Evolutionary conservation across 208 protist species (phyloP).

Genomic region (Willaertia magna): DNA sequence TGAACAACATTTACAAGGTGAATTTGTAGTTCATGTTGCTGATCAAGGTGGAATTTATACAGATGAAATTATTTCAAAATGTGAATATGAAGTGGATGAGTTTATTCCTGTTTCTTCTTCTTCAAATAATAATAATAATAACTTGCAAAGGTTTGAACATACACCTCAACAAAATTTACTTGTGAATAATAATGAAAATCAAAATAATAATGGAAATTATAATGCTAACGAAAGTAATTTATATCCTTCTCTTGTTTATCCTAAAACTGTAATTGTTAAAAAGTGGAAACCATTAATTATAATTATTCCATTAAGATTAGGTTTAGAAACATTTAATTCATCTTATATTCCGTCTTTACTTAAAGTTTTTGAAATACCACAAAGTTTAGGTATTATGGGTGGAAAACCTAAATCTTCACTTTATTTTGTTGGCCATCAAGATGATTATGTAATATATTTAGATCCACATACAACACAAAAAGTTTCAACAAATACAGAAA

Average conservation of each 20-base stretch:
- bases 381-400: constrained; percentile 26
- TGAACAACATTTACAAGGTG: neutral
- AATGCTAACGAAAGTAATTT: neutral
- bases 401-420: constrained; percentile 29
- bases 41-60: constrained; percentile 8
- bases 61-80: neutral
- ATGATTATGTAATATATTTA: constrained; percentile 14
- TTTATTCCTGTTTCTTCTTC: too few relatives aligned
- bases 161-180: too few relatives aligned
- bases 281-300: constrained; percentile 29
- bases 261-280: neutral
- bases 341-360: constrained; percentile 17
- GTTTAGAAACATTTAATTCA: constrained; percentile 23
- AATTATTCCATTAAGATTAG: constrained; percentile 28
- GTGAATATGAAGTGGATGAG: neutral
- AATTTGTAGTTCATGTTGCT: neutral
- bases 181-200: neutral
- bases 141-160: too few relatives aligned
- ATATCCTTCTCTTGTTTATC: too few relatives aligned
- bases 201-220: neutral
- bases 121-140: too few relatives aligned
- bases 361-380: constrained; percentile 18
- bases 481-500: neutral
- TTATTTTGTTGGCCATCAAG: constrained; percentile 35
- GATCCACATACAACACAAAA: neutral